These are phyloP conservation scores for Aspergillus steynii DNA, from an alignment of 495 filamentous ascomycete species.

Conservation along the genomic window DNA sequence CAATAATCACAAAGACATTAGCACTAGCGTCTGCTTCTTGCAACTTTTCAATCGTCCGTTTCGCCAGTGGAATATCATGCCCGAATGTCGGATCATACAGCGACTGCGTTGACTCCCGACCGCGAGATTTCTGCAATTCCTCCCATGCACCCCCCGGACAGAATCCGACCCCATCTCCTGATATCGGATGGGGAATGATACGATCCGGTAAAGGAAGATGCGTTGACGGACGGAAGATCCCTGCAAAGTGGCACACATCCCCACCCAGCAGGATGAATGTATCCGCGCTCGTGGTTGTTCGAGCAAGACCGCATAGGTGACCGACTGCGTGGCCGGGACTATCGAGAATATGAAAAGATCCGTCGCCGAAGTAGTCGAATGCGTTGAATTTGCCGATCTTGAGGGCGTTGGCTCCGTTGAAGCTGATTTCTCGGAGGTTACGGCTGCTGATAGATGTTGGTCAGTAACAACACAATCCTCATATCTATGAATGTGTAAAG, in stretches of 20 bases:
- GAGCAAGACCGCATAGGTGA: conserved; percentile 43
- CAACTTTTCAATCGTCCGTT: conserved; percentile 41
- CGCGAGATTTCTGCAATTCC: conserved; percentile 12
- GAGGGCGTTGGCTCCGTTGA: conserved; percentile 24
- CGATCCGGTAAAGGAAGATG: conserved; percentile 27
- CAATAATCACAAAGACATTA: conserved; percentile 52
- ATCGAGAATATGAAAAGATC: too few species aligned
- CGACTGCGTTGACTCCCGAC: conserved; percentile 6
- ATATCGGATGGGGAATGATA: conserved; percentile 3
- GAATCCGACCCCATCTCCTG: neutral
- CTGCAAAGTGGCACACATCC: conserved; percentile 54
- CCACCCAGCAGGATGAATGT: conserved; percentile 45
- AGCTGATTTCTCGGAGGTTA: conserved; percentile 47
- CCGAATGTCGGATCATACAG: conserved; percentile 20
- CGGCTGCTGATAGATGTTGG: neutral
- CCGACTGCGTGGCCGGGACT: conserved; percentile 46
- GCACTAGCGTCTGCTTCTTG: conserved; percentile 51
- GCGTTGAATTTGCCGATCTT: conserved; percentile 42
- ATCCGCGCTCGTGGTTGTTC: conserved; percentile 37
- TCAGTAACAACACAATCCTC: too few species aligned
- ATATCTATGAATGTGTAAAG: too few species aligned
- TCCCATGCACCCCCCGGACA: conserved; percentile 18
- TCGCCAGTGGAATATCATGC: conserved; percentile 18
- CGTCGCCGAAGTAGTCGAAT: conserved; percentile 54
- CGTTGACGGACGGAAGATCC: conserved; percentile 53